Conservation (phyloP, 2,329 filamentous ascomycete species). For the Aureobasidium sp. region DNA sequence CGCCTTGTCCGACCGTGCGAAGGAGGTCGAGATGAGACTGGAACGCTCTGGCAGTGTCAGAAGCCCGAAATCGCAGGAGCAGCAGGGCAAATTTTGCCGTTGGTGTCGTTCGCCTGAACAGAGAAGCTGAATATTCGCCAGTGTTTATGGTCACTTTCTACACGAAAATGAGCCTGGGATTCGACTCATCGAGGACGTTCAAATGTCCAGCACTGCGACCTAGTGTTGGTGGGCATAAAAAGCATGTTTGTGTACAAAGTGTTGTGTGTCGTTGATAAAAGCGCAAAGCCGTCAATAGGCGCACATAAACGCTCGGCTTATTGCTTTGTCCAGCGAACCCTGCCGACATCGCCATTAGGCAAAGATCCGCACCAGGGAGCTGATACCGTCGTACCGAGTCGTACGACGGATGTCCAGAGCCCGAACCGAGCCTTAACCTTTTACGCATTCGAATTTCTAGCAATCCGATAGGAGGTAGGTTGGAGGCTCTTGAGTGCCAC, state of each 20-base stretch:
- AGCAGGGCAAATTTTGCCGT: not conserved
- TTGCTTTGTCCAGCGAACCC: not conserved
- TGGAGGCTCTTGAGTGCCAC: not conserved
- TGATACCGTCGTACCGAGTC: conserved; percentile 1
- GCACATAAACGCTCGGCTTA: not conserved
- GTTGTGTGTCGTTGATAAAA: not conserved
- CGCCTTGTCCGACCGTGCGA: not conserved
- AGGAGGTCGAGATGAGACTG: conserved; percentile 8
- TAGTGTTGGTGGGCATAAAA: not conserved
- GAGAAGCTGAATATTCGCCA: not conserved
- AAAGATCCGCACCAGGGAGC: not conserved
- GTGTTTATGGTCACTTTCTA: not conserved
- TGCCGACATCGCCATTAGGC: conserved; percentile 5
- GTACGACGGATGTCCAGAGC: not conserved
- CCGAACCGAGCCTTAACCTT: conserved; percentile 12
- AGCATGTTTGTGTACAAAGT: not conserved
- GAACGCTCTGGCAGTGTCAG: conserved; percentile 10
- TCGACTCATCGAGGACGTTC: not conserved
- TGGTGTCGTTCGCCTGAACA: not conserved
- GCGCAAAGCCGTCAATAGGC: not conserved
- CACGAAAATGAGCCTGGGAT: not conserved
- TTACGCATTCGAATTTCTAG: conserved; percentile 10
- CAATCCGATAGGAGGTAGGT: not conserved
- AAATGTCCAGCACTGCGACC: not conserved
- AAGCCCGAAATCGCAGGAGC: not conserved